phyloP scores from a whole-genome alignment of 805 yeast species.

The Ogataea naganishii region DNA sequence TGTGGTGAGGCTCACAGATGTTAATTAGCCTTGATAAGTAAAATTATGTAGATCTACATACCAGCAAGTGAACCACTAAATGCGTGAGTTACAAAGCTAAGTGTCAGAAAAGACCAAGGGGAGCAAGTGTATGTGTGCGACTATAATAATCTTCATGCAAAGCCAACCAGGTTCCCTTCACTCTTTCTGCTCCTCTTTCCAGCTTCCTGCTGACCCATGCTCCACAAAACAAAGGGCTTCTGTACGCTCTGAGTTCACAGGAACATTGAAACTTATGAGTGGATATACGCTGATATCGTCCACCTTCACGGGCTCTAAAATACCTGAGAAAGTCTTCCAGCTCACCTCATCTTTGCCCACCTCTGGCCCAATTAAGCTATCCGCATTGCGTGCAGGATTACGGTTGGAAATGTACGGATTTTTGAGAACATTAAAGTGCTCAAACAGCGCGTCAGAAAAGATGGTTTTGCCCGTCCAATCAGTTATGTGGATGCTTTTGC shows the following conservation, averaged over 20 bases:
- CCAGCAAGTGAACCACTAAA: no score
- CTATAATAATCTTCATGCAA: no score
- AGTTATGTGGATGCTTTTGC: constrained; percentile 11
- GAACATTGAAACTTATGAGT: constrained; percentile 11
- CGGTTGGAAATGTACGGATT: constrained; percentile 3
- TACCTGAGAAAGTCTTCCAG: constrained; percentile 10
- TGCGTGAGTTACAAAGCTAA: no score
- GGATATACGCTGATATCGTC: constrained; percentile 11
- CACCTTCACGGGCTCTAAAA: constrained; percentile 10
- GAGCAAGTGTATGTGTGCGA: no score
- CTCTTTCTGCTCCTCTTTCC: no score
- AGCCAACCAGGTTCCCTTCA: no score
- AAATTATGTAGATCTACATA: no score
- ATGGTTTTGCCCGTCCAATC: constrained; percentile 15
- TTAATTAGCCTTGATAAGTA: no score
- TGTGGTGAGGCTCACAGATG: constrained; percentile 1
- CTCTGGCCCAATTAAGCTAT: constrained; percentile 9
- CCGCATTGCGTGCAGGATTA: constrained; percentile 4
- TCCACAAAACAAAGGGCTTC: no score
- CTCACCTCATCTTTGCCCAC: constrained; percentile 5
- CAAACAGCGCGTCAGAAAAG: constrained; percentile 15
- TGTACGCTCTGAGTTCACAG: no score
- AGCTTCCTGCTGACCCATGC: no score
- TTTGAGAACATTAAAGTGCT: constrained; percentile 10
- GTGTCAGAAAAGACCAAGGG: no score